Conservation (phyloP, 768 basidiomycete genomes). For the Lactifluus volemus region DNA sequence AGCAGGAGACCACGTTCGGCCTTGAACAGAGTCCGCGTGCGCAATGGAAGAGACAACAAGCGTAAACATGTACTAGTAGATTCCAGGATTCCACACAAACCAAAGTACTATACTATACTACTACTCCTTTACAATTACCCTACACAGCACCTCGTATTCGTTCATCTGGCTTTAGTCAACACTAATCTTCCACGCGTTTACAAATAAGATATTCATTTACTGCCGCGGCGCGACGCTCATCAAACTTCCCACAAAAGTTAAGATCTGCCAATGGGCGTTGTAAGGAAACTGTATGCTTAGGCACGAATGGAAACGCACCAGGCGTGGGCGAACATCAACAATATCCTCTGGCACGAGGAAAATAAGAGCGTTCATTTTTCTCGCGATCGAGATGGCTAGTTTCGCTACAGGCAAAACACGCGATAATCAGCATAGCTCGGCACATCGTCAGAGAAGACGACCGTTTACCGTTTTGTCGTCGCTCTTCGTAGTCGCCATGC, state of each 20-base stretch:
- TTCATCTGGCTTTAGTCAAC: not conserved
- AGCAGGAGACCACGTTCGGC: not conserved
- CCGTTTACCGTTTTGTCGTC: slow-evolving; percentile 78
- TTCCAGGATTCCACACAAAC: not conserved
- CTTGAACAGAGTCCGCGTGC: not conserved
- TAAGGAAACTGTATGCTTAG: not conserved
- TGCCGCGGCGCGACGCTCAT: slow-evolving; percentile 59
- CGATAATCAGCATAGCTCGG: not conserved
- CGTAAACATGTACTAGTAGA: slow-evolving; percentile 14
- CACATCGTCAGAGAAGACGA: not conserved
- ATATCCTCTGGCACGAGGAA: slow-evolving; percentile 97
- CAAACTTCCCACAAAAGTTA: slow-evolving; percentile 92
- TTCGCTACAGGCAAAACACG: slow-evolving; percentile 52
- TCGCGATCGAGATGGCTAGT: slow-evolving; percentile 95
- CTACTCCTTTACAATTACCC: not conserved
- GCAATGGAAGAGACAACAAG: slow-evolving; percentile 18
- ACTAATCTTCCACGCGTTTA: not conserved
- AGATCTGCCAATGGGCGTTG: slow-evolving; percentile 43
- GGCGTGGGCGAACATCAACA: slow-evolving; percentile 83
- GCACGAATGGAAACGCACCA: slow-evolving; percentile 38
- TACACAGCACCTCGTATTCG: not conserved
- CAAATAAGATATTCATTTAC: slow-evolving; percentile 15
- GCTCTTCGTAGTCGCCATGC: slow-evolving; percentile 70
- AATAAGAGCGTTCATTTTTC: slow-evolving; percentile 93
- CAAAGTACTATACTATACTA: slow-evolving; percentile 1